Conservation (phyloP, 352 stramenopile genomes). For the Thraustochytrium sp. region DNA sequence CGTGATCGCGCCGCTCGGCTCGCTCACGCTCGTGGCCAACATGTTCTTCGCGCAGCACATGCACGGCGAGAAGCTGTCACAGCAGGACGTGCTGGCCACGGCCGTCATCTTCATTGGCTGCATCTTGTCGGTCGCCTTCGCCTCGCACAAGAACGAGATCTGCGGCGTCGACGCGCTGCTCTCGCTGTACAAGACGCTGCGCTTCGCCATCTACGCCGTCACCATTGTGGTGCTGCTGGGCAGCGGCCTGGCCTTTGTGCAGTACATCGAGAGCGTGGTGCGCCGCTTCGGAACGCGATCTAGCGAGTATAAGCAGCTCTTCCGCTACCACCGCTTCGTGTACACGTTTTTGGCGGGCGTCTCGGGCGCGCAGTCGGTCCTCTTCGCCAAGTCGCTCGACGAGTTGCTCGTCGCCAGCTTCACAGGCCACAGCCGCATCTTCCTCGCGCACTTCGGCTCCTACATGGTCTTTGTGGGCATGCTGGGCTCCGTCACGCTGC, state of each 20-base stretch:
- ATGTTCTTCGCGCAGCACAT: constrained; percentile 42
- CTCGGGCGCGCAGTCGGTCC: constrained; percentile 43
- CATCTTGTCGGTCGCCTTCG: constrained; percentile 42
- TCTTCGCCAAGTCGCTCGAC: constrained; percentile 47
- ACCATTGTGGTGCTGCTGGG: constrained; percentile 29
- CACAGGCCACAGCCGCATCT: constrained; percentile 25
- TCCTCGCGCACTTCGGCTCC: constrained; percentile 19
- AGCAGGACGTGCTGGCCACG: constrained; percentile 37
- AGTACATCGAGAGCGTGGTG: constrained; percentile 27
- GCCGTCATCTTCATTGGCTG: constrained; percentile 40
- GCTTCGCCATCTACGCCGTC: constrained; percentile 24
- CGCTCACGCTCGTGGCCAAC: constrained; percentile 40
- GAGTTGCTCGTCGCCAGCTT: constrained; percentile 45
- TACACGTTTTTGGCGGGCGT: constrained; percentile 37
- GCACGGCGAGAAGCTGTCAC: constrained; percentile 43
- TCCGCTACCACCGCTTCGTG: constrained; percentile 26
- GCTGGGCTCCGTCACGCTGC: constrained; percentile 4
- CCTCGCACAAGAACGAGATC: constrained; percentile 44
- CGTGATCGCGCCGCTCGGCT: constrained; percentile 43
- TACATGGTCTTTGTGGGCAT: constrained; percentile 38
- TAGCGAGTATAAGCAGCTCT: constrained; percentile 11
- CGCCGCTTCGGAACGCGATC: not conserved
- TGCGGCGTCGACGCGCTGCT: constrained; percentile 25
- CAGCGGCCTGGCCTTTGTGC: not conserved
- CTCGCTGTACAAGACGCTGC: constrained; percentile 5